These are phyloP conservation scores for Karstenula rhodostoma DNA, from an alignment of 2,329 filamentous ascomycete species.

Conservation along the genomic window DNA sequence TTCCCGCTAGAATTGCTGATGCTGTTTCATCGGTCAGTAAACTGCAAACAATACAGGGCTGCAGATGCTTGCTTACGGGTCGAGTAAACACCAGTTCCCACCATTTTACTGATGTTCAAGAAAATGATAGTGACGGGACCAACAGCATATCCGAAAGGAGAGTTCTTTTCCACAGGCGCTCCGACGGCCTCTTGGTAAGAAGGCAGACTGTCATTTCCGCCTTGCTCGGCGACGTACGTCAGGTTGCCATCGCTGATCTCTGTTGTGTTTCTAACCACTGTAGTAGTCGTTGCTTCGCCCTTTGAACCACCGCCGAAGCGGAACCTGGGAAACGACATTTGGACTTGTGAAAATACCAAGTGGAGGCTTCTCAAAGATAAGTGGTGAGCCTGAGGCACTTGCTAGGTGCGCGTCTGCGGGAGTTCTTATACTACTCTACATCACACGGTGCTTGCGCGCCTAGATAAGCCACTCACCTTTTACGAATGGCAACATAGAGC, in stretches of 20 bases:
- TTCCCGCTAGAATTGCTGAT: conserved; percentile 64
- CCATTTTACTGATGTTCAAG: conserved; percentile 69
- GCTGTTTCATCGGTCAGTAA: conserved; percentile 49
- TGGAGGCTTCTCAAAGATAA: background rate
- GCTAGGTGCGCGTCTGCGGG: background rate
- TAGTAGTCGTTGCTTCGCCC: background rate
- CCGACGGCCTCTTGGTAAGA: conserved; percentile 69
- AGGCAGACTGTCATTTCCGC: conserved; percentile 59
- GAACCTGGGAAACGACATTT: conserved; percentile 6
- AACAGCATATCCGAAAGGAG: conserved; percentile 68
- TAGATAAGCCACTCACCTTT: background rate
- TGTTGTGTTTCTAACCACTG: conserved; percentile 7
- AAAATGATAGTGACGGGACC: conserved; percentile 65
- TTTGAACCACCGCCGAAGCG: conserved; percentile 8
- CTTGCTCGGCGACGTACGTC: conserved; percentile 53
- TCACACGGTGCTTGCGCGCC: background rate
- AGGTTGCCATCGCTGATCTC: conserved; percentile 51
- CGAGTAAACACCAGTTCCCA: conserved; percentile 71
- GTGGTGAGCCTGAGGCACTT: background rate
- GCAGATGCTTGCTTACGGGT: conserved; percentile 60
- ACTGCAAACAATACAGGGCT: conserved; percentile 18
- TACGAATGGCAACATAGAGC: conserved; percentile 12
- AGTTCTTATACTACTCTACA: background rate
- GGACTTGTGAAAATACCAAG: background rate
- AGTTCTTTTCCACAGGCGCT: conserved; percentile 66